Base-by-base conservation (phyloP, 2,329 filamentous ascomycete species). In the Nemania sp. region DNA sequence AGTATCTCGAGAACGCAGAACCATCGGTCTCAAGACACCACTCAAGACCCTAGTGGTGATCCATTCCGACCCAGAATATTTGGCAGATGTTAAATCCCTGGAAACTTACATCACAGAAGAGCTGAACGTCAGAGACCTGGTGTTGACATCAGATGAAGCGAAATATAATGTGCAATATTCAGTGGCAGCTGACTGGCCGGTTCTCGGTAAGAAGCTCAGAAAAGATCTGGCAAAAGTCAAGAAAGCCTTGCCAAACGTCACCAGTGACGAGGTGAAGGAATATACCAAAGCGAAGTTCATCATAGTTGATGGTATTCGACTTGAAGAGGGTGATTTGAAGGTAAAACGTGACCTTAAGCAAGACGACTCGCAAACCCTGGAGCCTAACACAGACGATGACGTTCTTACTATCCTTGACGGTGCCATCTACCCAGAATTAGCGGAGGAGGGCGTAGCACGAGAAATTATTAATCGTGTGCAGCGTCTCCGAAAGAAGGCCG, bases 391-490 rank as follows among this genome's bases (percentile, higher is more conserved):
- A 0, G 93, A 97, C 75, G 89, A 92, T 69, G 93, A 98, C 73
- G 92, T 98, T 54, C 88, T 99, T 74, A 95, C 92, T 67, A 93
- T 99, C 72, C 85, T 99, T n/a, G 93, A 97, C 77, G 88, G 89
- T 1, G 90, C 90, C 66, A 84, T 93, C 26, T 92, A 98, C 77
- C 90, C 94, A 0, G 94, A 97, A 77, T 85, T 99, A 41, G 92
- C 92, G 54, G 89, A 94, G 72, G 94, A 98, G 80, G 96, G 94
- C 62, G 82, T 99, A 62, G 95, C 93, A 1, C 88, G 96, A 75
- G 96, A 98, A 81, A 91, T 99, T 72, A 92, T 99, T 83, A 93
- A 97, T 80, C 90, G 95, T 47, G 92, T 99, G 24, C 96, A 99
- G 82, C 89, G 93, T 73, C 85, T 98, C 70, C 90, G 96, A 72